A percentile compares a stretch with the other conserved stretches of the same genome.
These are phyloP conservation scores for Cordyceps javanica DNA, from an alignment of 2,329 filamentous ascomycete genomes.

Conservation along the genomic window DNA sequence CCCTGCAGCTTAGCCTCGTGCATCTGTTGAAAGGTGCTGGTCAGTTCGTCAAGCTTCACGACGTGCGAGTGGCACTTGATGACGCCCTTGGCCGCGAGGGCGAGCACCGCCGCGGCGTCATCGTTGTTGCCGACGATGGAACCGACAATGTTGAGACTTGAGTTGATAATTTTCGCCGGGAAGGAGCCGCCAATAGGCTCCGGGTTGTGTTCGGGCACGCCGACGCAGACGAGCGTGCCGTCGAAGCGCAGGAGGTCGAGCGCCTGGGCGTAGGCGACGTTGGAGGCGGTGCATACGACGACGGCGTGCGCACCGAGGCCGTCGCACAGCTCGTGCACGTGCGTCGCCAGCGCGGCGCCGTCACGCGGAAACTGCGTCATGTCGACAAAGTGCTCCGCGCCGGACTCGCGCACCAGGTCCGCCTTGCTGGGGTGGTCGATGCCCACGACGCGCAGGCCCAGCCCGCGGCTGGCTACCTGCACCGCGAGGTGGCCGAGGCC, in stretches of 20 bases:
- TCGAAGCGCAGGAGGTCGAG: slow-evolving; percentile 21
- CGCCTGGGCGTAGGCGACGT: slow-evolving; percentile 19
- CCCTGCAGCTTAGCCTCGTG: slow-evolving; percentile 13
- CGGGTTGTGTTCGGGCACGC: slow-evolving; percentile 17
- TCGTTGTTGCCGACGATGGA: slow-evolving; percentile 43
- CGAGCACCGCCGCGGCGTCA: slow-evolving; percentile 31
- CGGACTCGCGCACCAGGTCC: slow-evolving; percentile 18
- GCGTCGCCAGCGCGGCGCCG: slow-evolving; percentile 22
- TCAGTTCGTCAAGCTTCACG: slow-evolving; percentile 12
- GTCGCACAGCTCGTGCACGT: slow-evolving; percentile 16
- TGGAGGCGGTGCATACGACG: slow-evolving; percentile 20
- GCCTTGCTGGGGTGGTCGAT: slow-evolving; percentile 24
- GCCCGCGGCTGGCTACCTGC: slow-evolving; percentile 57
- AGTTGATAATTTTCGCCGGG: slow-evolving; percentile 34
- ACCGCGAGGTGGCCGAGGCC: slow-evolving; percentile 62
- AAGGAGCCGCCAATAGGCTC: slow-evolving; percentile 37
- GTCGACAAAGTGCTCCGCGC: slow-evolving; percentile 34
- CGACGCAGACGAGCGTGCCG: slow-evolving; percentile 24
- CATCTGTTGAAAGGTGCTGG: slow-evolving; percentile 9
- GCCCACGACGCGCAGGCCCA: slow-evolving; percentile 24
- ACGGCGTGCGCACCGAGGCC: slow-evolving; percentile 18
- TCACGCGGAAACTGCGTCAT: slow-evolving; percentile 30
- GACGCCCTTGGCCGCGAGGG: slow-evolving; percentile 3
- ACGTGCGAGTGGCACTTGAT: slow-evolving; percentile 6
- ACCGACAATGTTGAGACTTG: slow-evolving; percentile 40